Evolutionary conservation across 495 filamentous ascomycete species (phyloP).

Genomic region (Margaritispora aquatica): DNA sequence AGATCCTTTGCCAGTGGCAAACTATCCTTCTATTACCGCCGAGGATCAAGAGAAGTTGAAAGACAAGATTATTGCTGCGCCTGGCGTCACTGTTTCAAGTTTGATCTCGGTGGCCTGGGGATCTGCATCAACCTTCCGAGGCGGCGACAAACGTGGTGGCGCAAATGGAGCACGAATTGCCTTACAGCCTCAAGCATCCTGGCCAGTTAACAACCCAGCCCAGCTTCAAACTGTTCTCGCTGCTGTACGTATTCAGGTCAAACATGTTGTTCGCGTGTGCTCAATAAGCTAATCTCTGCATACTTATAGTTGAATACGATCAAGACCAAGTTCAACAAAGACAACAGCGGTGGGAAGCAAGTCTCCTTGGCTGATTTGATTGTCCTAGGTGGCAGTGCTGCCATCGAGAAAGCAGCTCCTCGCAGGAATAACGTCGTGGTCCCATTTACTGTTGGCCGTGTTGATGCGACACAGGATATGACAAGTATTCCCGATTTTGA

Average conservation of each 20-base stretch:
- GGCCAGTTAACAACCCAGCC: slow-evolving; percentile 12
- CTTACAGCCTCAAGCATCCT: slow-evolving; percentile 13
- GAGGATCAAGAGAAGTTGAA: slow-evolving; percentile 7
- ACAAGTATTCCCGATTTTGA: slow-evolving; percentile 12
- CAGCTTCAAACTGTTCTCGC: slow-evolving; percentile 7
- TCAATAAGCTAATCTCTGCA: background rate
- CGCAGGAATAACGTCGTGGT: slow-evolving; percentile 15
- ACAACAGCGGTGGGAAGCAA: slow-evolving; percentile 4
- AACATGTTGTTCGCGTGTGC: background rate
- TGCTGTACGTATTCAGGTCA: slow-evolving; percentile 7
- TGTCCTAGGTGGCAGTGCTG: slow-evolving; percentile 26
- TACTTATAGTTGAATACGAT: slow-evolving; percentile 9
- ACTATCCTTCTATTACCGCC: slow-evolving; percentile 6
- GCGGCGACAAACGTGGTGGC: slow-evolving; percentile 14
- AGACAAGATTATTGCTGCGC: slow-evolving; percentile 10
- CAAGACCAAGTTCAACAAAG: slow-evolving; percentile 14
- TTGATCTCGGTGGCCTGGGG: slow-evolving; percentile 8
- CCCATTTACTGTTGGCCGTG: slow-evolving; percentile 39
- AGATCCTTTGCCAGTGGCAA: slow-evolving; percentile 10
- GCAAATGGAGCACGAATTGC: slow-evolving; percentile 16
- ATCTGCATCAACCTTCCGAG: slow-evolving; percentile 12
- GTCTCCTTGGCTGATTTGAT: slow-evolving; percentile 18
- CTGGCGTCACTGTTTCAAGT: slow-evolving; percentile 6
- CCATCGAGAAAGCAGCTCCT: slow-evolving; percentile 38
- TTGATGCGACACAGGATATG: slow-evolving; percentile 23